These are phyloP conservation scores for Hypericum perforatum DNA, from an alignment of 345 rosid species.

Conservation along the genomic window DNA sequence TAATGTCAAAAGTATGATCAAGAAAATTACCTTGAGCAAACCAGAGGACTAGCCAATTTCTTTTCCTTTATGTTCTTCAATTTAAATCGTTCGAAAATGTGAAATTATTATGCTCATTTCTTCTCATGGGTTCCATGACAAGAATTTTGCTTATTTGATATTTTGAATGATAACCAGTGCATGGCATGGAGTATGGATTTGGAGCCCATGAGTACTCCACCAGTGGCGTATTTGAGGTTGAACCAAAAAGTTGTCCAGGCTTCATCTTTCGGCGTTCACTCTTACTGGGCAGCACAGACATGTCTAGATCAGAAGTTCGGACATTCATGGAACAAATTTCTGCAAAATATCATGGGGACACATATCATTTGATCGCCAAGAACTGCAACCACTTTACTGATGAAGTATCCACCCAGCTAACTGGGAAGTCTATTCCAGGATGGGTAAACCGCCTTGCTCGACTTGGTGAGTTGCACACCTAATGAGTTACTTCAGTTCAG, in stretches of 20 bases:
- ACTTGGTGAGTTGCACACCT: conserved; percentile 41
- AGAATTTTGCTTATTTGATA: conserved; percentile 6
- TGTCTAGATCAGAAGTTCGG: conserved; percentile 68
- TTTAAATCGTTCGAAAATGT: too few species aligned
- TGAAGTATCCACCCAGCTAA: conserved; percentile 58
- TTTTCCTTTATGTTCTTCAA: too few species aligned
- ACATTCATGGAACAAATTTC: conserved; percentile 75
- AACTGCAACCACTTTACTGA: conserved; percentile 95
- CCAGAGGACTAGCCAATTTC: too few species aligned
- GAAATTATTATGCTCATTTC: not conserved
- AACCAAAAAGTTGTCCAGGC: conserved; percentile 89
- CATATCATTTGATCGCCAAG: conserved; percentile 92
- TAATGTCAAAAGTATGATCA: too few species aligned
- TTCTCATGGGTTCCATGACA: conserved; percentile 8
- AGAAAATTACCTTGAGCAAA: too few species aligned
- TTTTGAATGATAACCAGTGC: conserved; percentile 34
- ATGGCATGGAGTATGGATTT: conserved; percentile 76
- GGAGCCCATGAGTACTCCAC: conserved; percentile 84
- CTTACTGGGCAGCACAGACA: conserved; percentile 50
- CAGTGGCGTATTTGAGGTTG: conserved; percentile 92
- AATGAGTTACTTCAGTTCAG: conserved; percentile 3
- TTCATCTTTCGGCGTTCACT: conserved; percentile 79
- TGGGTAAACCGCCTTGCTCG: conserved; percentile 92
- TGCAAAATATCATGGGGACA: conserved; percentile 65
- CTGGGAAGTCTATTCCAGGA: conserved; percentile 86